phyloP scores from a whole-genome alignment of 768 basidiomycete species.

The Pseudohyphozyma bogoriensis region DNA sequence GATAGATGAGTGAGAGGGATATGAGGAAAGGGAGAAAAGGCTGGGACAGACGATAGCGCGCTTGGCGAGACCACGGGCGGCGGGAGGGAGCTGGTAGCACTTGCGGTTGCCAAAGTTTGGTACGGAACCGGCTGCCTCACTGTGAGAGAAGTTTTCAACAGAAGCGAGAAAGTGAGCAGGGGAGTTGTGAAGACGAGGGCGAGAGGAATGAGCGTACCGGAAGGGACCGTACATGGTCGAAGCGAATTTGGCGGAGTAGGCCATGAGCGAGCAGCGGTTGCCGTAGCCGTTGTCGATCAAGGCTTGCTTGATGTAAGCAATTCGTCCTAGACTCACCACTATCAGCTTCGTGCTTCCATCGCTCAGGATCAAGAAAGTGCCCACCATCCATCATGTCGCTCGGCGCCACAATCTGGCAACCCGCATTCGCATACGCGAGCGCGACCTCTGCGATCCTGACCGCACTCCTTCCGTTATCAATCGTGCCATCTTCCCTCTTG shows the following conservation, averaged over 20 bases:
- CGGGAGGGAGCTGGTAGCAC: conserved; percentile 92
- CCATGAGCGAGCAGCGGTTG: conserved; percentile 87
- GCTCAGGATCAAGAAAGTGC: background rate
- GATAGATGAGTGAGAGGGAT: conserved; percentile 3
- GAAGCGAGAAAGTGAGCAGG: background rate
- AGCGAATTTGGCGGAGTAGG: conserved; percentile 95
- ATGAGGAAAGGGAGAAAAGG: background rate
- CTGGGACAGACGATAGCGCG: conserved; percentile 64
- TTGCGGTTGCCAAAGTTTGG: conserved; percentile 92
- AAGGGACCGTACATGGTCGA: conserved; percentile 93
- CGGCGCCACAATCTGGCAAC: conserved; percentile 96
- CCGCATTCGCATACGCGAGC: conserved; percentile 79
- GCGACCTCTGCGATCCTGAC: conserved; percentile 87
- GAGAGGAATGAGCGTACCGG: conserved; percentile 51
- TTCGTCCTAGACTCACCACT: conserved; percentile 41
- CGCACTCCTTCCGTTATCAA: conserved; percentile 67
- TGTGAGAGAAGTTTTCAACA: too few species aligned
- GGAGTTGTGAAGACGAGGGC: background rate
- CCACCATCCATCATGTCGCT: conserved; percentile 99
- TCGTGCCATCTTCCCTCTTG: conserved; percentile 61
- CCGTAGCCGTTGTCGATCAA: conserved; percentile 74
- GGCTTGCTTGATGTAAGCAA: conserved; percentile 74
- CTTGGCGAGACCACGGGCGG: conserved; percentile 76
- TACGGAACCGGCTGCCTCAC: conserved; percentile 94
- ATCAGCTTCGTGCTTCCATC: background rate